Evolutionary conservation across 768 basidiomycete genomes (phyloP).

Genomic region (Agrocybe chaxingu): DNA sequence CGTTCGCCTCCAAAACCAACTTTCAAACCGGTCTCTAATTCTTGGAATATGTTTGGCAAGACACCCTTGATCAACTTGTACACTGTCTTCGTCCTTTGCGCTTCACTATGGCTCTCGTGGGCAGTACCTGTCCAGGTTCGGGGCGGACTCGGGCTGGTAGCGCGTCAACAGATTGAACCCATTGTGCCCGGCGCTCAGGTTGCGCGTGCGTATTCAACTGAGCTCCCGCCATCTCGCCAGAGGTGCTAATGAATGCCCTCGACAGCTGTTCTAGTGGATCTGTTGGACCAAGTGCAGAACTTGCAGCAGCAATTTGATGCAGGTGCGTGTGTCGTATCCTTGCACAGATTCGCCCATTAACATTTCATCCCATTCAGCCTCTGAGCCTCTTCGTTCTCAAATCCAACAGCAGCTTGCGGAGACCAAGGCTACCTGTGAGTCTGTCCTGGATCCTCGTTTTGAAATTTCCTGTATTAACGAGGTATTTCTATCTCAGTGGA

Average conservation of each 20-base stretch:
- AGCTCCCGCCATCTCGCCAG: not conserved
- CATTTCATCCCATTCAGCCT: too few species aligned
- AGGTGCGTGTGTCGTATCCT: slow-evolving; percentile 5
- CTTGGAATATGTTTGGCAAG: slow-evolving; percentile 9
- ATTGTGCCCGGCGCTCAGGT: slow-evolving; percentile 8
- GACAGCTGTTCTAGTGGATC: slow-evolving; percentile 18
- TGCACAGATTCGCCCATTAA: not conserved
- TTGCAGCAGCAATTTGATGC: slow-evolving; percentile 13
- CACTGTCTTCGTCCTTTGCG: slow-evolving; percentile 3
- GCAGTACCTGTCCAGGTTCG: slow-evolving; percentile 4
- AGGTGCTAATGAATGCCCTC: not conserved
- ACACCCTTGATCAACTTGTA: slow-evolving; percentile 2
- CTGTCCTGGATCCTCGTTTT: not conserved
- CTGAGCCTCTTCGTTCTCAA: too few species aligned
- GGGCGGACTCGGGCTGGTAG: not conserved
- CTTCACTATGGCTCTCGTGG: not conserved
- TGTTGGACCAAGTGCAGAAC: slow-evolving; percentile 18
- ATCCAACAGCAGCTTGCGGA: not conserved
- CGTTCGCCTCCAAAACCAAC: not conserved
- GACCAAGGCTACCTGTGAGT: slow-evolving; percentile 9
- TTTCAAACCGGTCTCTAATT: not conserved
- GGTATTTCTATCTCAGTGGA: slow-evolving; percentile 6
- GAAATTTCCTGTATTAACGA: not conserved
- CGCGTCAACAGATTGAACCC: slow-evolving; percentile 11
- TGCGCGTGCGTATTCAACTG: slow-evolving; percentile 8